Base-by-base conservation (phyloP, 108 stramenopile genomes). In the Pinguiococcus pyrenoidosus region DNA sequence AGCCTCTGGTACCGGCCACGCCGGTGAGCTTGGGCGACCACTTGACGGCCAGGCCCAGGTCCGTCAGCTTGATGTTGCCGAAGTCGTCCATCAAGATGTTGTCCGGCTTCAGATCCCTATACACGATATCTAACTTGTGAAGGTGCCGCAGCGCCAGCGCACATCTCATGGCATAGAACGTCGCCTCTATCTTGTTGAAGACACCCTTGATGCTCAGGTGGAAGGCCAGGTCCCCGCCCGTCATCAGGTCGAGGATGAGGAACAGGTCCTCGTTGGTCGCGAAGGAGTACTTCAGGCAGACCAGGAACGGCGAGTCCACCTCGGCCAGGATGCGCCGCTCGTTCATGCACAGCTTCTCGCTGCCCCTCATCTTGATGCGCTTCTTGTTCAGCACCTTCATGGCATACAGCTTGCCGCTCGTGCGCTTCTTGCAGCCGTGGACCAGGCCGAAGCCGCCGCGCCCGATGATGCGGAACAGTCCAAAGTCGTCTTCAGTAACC, bases 381-480 rank as follows among this genome's bases (percentile, higher is more conserved):
- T 79, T 84, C 68, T 89, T 92, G 73, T 89, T 84, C 87, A 92
- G 89, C 50, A 89, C 84, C 69, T 93, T 93, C 92, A 93, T 93
- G 9, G 91, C 91, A 54, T 89, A 93, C 13, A 93, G 71, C 60
- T 86, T 87, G 22, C 91, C 91, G 5, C 85, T 84, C 5, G 84
- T 82, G 45, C 87, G 80, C 44, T 85, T 85, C 59, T 93, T 93
- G 59, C 89, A 87, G 12, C 84, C 89, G 62, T 78, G 81, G 10
- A 92, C 89, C 32, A 82, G 71, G 24, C 89, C 89, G 51, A 92
- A 92, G 32, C 89, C 89, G 25, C 89, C 89, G 46, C 89, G 67
- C 23, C 89, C 89, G 45, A 92, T 58, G 37, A 86, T 79, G 30
- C 89, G 70, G 79, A 92, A 87, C n/a, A 81, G 71, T 46, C 79